phyloP scores from a whole-genome alignment of 1,284 basidiomycete genomes.

The Cutaneotrichosporon sp. region DNA sequence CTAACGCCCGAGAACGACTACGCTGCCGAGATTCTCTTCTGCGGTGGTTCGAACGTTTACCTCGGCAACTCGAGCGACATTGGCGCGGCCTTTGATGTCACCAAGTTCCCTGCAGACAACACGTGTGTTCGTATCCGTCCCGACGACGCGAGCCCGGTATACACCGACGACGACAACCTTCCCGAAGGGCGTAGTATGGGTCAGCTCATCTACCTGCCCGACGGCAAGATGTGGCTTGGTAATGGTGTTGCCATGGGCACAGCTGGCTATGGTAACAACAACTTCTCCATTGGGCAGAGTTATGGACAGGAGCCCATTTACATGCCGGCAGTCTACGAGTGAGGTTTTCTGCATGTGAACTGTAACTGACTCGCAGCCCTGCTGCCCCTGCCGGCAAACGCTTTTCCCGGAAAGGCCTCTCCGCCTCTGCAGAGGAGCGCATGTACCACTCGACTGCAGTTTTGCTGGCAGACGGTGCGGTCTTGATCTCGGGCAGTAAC shows the following conservation, averaged over 20 bases:
- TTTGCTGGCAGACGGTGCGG: slow-evolving; percentile 77
- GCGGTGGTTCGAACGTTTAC: slow-evolving; percentile 66
- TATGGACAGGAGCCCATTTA: slow-evolving; percentile 47
- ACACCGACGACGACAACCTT: slow-evolving; percentile 62
- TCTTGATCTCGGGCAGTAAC: slow-evolving; percentile 69
- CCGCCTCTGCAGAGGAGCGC: slow-evolving; percentile 63
- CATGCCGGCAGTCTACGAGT: slow-evolving; percentile 53
- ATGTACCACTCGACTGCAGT: slow-evolving; percentile 85
- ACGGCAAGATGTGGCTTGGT: slow-evolving; percentile 51
- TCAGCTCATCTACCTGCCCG: slow-evolving; percentile 53
- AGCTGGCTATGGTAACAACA: slow-evolving; percentile 51
- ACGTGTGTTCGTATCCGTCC: slow-evolving; percentile 61
- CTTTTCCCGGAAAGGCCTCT: slow-evolving; percentile 65
- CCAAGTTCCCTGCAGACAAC: slow-evolving; percentile 44
- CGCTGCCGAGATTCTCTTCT: slow-evolving; percentile 78
- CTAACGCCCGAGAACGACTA: slow-evolving; percentile 86
- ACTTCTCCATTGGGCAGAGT: slow-evolving; percentile 38
- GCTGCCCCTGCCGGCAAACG: slow-evolving; percentile 59
- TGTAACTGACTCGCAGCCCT: slow-evolving; percentile 50
- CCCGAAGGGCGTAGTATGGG: slow-evolving; percentile 76
- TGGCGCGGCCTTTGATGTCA: slow-evolving; percentile 44
- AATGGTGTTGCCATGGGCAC: slow-evolving; percentile 70
- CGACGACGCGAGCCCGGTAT: slow-evolving; percentile 62
- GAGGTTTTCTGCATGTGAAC: no score
- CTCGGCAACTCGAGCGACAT: slow-evolving; percentile 40